Evolutionary conservation across 495 filamentous ascomycete genomes (phyloP).

Genomic region (Extremus antarcticus): DNA sequence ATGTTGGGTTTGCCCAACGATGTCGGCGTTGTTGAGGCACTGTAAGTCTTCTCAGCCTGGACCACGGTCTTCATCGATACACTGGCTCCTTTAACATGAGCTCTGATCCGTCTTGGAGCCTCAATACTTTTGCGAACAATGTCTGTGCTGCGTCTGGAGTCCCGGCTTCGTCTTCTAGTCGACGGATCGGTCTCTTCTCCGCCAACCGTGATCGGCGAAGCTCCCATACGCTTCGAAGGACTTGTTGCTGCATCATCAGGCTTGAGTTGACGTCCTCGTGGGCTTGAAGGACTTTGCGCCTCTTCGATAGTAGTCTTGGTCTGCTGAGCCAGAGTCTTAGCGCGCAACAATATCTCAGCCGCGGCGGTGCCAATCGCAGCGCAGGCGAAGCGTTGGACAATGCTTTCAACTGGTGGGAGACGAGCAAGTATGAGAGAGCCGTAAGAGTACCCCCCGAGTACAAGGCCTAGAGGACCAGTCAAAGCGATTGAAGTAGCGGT

Average conservation of each 20-base stretch:
- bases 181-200: constrained; percentile 28
- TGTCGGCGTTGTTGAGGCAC: background rate
- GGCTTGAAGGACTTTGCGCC: background rate
- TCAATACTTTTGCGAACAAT: constrained; percentile 21
- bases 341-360: constrained; percentile 56
- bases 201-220: constrained; percentile 22
- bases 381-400: constrained; percentile 47
- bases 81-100: constrained; percentile 4
- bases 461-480: constrained; percentile 27
- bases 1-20: background rate
- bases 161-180: constrained; percentile 22
- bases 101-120: constrained; percentile 16
- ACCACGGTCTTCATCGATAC: background rate
- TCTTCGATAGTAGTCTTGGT: constrained; percentile 33
- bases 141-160: constrained; percentile 22
- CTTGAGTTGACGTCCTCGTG: background rate
- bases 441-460: constrained; percentile 85
- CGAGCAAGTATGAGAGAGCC: constrained; percentile 69
- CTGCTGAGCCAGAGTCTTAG: constrained; percentile 49
- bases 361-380: constrained; percentile 41
- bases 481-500: background rate
- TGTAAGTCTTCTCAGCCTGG: background rate
- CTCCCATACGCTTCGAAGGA: background rate
- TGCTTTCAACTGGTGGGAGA: constrained; percentile 49
- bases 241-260: background rate